phyloP scores from a whole-genome alignment of 2,329 filamentous ascomycete genomes.

The Xylaria sp. region DNA sequence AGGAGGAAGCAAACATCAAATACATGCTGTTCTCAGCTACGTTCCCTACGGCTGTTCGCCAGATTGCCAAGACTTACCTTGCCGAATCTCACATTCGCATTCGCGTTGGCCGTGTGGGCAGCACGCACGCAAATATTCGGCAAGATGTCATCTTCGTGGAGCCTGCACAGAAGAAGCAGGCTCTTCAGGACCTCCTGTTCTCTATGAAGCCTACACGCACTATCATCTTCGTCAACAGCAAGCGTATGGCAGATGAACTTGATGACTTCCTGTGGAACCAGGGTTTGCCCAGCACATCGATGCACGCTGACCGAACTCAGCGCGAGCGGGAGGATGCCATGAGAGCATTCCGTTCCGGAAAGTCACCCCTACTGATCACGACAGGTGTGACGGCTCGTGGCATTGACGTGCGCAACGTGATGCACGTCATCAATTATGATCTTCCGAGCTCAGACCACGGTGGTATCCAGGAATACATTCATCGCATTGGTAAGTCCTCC shows the following conservation, averaged over 20 bases:
- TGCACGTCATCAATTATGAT: constrained; percentile 93
- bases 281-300: constrained; percentile 80
- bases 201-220: constrained; percentile 74
- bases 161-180: constrained; percentile 66
- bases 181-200: constrained; percentile 72
- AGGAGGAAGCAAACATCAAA: constrained; percentile 70
- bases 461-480: constrained; percentile 92
- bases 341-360: constrained; percentile 78
- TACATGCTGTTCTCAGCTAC: constrained; percentile 93
- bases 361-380: constrained; percentile 77
- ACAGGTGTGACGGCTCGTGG: constrained; percentile 88
- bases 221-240: constrained; percentile 87
- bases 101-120: constrained; percentile 84
- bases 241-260: constrained; percentile 75
- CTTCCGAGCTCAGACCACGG: constrained; percentile 74
- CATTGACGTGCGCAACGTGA: constrained; percentile 83
- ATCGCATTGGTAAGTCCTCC: constrained; percentile 77
- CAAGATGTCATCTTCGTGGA: constrained; percentile 75
- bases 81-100: constrained; percentile 75
- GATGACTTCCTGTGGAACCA: constrained; percentile 88
- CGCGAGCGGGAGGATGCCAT: constrained; percentile 89
- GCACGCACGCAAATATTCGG: constrained; percentile 78
- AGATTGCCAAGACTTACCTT: constrained; percentile 77
- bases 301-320: constrained; percentile 86
- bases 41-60: constrained; percentile 79